phyloP scores from a whole-genome alignment of 116 monocot genomes.

The Trichopus zeylanicus region DNA sequence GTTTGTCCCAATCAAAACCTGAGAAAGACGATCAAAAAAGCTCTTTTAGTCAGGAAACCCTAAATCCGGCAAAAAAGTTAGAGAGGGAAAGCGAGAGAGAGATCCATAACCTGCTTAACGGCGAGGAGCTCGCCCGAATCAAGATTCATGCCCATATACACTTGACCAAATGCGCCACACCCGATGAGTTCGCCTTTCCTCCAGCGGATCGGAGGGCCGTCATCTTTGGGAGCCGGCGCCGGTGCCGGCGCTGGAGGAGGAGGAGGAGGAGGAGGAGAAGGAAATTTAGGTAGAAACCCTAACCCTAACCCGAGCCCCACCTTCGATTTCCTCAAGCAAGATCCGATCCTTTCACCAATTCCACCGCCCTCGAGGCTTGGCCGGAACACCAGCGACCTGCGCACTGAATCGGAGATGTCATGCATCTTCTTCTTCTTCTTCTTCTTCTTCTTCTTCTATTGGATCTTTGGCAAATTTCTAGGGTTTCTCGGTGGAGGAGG shows the following conservation, averaged over 20 bases:
- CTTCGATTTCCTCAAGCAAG: conserved; percentile 76
- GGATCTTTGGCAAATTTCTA: neutral
- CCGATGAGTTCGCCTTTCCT: conserved; percentile 91
- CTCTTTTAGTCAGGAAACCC: neutral
- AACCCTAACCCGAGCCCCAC: conserved; percentile 25
- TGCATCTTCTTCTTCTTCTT: conserved; percentile 43
- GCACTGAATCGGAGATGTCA: conserved; percentile 86
- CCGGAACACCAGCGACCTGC: conserved; percentile 62
- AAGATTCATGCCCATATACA: conserved; percentile 98
- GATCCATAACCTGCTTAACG: conserved; percentile 68
- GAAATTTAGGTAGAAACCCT: conserved; percentile 42
- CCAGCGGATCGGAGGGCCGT: conserved; percentile 70
- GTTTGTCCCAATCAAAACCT: conserved; percentile 83
- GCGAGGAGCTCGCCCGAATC: conserved; percentile 95
- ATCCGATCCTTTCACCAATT: conserved; percentile 63
- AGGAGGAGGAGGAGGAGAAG: conserved; percentile 12
- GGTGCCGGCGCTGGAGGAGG: too few relatives aligned
- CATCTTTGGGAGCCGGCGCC: conserved; percentile 13
- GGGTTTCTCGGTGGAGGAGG: neutral
- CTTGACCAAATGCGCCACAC: conserved; percentile 88
- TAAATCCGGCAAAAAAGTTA: neutral
- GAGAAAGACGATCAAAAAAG: conserved; percentile 1
- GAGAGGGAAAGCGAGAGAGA: too few relatives aligned
- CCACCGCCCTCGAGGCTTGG: conserved; percentile 15
- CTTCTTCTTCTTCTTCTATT: too few relatives aligned